Evolutionary conservation across 116 monocot species (phyloP).

Genomic region (Dioscorea cayenensis): DNA sequence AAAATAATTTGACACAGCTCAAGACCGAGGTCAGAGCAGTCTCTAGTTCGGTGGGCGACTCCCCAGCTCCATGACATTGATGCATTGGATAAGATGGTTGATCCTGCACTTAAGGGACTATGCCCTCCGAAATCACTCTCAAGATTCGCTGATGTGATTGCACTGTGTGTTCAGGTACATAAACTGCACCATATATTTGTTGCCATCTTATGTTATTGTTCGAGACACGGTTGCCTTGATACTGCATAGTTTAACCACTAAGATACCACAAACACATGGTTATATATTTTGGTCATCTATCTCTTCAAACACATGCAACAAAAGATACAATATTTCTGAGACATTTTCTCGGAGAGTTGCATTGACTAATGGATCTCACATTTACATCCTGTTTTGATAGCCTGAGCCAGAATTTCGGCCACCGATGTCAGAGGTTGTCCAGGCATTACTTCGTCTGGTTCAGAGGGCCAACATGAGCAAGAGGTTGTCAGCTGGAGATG

Average conservation of each 20-base stretch:
- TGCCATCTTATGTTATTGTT: too few species aligned
- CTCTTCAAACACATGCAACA: too few species aligned
- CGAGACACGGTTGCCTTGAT: too few species aligned
- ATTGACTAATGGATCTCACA: not conserved
- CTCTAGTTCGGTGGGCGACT: slow-evolving; percentile 76
- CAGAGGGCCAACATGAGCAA: slow-evolving; percentile 91
- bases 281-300: too few species aligned
- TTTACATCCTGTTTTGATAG: slow-evolving; percentile 28
- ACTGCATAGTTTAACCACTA: too few species aligned
- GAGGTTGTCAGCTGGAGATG: slow-evolving; percentile 45
- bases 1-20: slow-evolving; percentile 30
- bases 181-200: too few species aligned
- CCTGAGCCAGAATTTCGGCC: slow-evolving; percentile 89
- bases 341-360: too few species aligned
- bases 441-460: slow-evolving; percentile 78
- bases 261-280: too few species aligned
- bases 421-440: slow-evolving; percentile 93
- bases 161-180: slow-evolving; percentile 79
- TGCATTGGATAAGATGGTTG: slow-evolving; percentile 92
- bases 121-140: slow-evolving; percentile 94
- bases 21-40: slow-evolving; percentile 73
- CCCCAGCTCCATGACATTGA: slow-evolving; percentile 97
- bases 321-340: too few species aligned
- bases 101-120: slow-evolving; percentile 72
- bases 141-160: slow-evolving; percentile 86